These are phyloP conservation scores for Calamus simplicifolius DNA, from an alignment of 176 grass and related monocot genomes.

Conservation along the genomic window DNA sequence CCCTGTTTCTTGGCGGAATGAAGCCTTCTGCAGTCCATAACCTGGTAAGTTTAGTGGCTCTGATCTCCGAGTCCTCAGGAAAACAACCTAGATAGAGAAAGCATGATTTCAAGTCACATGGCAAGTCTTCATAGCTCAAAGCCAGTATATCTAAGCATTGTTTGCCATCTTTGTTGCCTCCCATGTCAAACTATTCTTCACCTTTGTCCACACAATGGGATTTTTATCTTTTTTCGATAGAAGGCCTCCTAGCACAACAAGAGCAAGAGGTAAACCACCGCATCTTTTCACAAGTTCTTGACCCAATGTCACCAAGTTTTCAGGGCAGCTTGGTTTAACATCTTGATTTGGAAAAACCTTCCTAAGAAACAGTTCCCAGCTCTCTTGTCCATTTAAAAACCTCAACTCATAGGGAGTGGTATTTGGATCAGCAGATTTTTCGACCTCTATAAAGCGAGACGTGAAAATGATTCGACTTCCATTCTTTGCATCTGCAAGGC, in stretches of 20 bases:
- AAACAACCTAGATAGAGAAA: conserved; percentile 19
- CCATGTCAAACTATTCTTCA: conserved; percentile 13
- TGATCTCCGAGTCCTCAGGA: conserved; percentile 20
- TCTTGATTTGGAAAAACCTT: conserved; percentile 12
- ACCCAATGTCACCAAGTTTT: conserved; percentile 5
- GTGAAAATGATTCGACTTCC: conserved; percentile 1
- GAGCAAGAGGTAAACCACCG: conserved; percentile 19
- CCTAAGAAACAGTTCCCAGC: conserved; percentile 9
- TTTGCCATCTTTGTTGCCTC: conserved; percentile 2
- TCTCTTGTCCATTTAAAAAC: background rate
- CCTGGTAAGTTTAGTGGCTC: conserved; percentile 1
- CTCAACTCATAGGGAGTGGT: background rate
- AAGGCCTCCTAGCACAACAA: conserved; percentile 20
- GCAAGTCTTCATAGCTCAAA: conserved; percentile 16
- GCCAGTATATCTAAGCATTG: conserved; percentile 4
- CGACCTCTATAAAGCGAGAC: background rate
- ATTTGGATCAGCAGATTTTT: background rate
- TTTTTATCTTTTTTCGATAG: conserved; percentile 3
- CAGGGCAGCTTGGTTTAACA: background rate
- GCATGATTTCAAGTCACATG: conserved; percentile 15
- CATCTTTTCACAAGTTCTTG: conserved; percentile 9
- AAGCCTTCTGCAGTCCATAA: conserved; percentile 25
- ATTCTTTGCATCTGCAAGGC: background rate
- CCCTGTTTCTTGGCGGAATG: background rate
- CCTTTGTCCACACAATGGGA: background rate